Conservation (phyloP, 73 alveolate genomes). For the Tetrahymena elliotti region DNA sequence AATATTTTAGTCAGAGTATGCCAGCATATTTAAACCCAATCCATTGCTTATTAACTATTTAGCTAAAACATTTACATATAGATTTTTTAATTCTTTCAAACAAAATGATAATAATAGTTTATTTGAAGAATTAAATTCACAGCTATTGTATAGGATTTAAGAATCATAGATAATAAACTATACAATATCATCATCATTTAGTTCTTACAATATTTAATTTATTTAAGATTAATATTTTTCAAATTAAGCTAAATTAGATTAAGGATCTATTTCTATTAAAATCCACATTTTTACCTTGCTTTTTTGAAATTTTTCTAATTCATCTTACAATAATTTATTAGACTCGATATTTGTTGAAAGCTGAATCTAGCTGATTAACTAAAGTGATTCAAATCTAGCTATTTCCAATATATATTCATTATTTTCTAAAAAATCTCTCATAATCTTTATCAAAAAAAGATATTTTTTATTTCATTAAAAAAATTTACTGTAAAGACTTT, state of each 20-base stretch:
- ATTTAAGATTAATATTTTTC: not conserved
- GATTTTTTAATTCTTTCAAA: not conserved
- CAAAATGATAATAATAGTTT: not conserved
- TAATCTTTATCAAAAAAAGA: not conserved
- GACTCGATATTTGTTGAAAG: not conserved
- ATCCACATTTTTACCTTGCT: not conserved
- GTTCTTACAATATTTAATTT: not conserved
- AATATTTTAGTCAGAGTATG: not conserved
- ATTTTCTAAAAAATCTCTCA: not conserved
- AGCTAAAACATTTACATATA: not conserved
- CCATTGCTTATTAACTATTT: not conserved
- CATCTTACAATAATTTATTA: not conserved
- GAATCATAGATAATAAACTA: not conserved
- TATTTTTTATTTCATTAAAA: not conserved
- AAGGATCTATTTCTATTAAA: not conserved
- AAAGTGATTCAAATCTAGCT: not conserved
- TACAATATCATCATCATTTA: not conserved
- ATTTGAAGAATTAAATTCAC: not conserved
- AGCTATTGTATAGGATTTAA: not conserved
- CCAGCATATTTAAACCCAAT: not conserved
- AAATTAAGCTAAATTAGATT: not conserved
- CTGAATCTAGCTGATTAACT: not conserved
- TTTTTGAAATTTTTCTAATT: not conserved
- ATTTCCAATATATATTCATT: not conserved
- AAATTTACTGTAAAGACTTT: not conserved